These are phyloP conservation scores for Starmerella apicola DNA, from an alignment of 805 yeast species.

Conservation along the genomic window DNA sequence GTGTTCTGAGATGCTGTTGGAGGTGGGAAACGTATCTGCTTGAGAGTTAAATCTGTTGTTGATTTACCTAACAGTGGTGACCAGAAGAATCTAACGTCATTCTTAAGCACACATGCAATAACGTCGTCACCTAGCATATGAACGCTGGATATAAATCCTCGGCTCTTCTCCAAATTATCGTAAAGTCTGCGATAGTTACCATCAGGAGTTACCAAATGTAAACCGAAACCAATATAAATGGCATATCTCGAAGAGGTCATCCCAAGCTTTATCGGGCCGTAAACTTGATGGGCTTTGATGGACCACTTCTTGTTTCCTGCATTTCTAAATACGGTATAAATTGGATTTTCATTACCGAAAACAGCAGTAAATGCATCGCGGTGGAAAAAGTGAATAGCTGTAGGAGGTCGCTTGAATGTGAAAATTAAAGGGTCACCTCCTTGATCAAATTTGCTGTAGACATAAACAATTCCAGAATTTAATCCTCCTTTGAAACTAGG, in stretches of 20 bases:
- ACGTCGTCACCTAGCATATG: not conserved
- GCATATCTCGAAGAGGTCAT: not conserved
- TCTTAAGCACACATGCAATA: not conserved
- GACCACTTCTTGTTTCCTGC: not conserved
- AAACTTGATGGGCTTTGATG: not conserved
- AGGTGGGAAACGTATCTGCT: not conserved
- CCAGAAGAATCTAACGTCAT: not conserved
- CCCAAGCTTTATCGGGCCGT: not conserved
- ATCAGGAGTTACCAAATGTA: not conserved
- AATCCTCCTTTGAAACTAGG: no score
- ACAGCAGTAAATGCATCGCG: not conserved
- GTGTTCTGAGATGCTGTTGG: not conserved
- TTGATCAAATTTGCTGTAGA: no score
- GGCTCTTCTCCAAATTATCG: constrained; percentile 1
- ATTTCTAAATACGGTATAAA: not conserved
- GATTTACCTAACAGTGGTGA: not conserved
- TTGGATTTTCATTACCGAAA: not conserved
- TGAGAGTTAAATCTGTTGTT: not conserved
- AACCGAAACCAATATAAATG: not conserved
- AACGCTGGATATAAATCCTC: not conserved
- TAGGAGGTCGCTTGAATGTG: not conserved
- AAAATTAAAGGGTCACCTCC: no score
- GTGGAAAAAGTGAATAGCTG: not conserved
- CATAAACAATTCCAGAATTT: no score
- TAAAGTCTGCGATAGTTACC: not conserved